phyloP scores from a whole-genome alignment of 441 rosid species.

The Mallotus japonicus region DNA sequence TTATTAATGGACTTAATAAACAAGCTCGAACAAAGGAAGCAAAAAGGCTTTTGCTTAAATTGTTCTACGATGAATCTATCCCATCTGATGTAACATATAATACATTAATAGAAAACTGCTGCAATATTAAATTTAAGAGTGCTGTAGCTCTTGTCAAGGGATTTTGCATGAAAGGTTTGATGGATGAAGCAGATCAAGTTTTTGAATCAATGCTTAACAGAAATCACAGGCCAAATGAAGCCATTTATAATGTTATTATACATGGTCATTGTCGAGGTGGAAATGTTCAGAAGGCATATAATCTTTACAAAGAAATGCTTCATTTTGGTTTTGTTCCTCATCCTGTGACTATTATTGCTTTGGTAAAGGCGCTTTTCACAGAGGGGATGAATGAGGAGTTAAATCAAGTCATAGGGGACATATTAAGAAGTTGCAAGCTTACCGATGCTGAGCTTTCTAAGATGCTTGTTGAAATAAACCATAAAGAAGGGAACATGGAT shows the following conservation, averaged over 20 bases:
- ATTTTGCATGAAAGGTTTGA: slow-evolving; percentile 88
- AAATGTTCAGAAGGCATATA: slow-evolving; percentile 53
- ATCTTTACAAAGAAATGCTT: slow-evolving; percentile 65
- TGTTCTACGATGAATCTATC: slow-evolving; percentile 66
- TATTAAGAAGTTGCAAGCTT: slow-evolving; percentile 69
- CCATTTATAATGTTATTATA: slow-evolving; percentile 67
- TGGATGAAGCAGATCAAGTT: slow-evolving; percentile 74
- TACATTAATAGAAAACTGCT: slow-evolving; percentile 62
- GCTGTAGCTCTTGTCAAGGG: slow-evolving; percentile 72
- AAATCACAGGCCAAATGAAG: slow-evolving; percentile 58
- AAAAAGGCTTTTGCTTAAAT: slow-evolving; percentile 68
- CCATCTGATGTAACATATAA: slow-evolving; percentile 65
- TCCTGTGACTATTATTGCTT: slow-evolving; percentile 60
- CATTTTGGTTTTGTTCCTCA: slow-evolving; percentile 54
- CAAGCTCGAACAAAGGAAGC: slow-evolving; percentile 82
- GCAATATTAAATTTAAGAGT: slow-evolving; percentile 53
- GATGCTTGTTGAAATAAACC: slow-evolving; percentile 67
- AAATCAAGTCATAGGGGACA: slow-evolving; percentile 45
- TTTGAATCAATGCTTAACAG: slow-evolving; percentile 63
- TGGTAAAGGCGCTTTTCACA: slow-evolving; percentile 56
- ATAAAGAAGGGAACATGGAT: slow-evolving; percentile 84
- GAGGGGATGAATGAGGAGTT: slow-evolving; percentile 51
- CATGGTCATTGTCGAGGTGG: slow-evolving; percentile 82
- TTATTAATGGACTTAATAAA: slow-evolving; percentile 78
- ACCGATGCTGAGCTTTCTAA: slow-evolving; percentile 74